These are phyloP conservation scores for Nitzschia palea DNA, from an alignment of 108 stramenopile genomes.

Conservation along the genomic window DNA sequence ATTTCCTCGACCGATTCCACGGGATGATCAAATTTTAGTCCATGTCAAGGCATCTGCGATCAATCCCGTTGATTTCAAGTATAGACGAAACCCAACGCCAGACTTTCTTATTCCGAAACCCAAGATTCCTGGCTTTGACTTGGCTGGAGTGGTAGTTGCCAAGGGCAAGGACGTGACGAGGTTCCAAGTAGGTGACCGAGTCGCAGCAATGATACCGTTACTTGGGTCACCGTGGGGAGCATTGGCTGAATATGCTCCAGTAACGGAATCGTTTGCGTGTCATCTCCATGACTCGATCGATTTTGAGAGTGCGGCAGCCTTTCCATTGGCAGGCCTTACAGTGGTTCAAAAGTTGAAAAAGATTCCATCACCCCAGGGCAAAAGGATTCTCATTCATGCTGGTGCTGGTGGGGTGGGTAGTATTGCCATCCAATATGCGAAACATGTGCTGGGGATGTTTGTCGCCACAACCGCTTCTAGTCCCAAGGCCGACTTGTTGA, in stretches of 20 bases:
- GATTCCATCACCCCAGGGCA: not conserved
- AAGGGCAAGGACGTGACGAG: conserved; percentile 15
- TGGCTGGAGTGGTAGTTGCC: conserved; percentile 30
- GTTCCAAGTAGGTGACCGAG: conserved; percentile 32
- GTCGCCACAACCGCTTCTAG: conserved; percentile 34
- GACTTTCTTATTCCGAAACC: conserved; percentile 31
- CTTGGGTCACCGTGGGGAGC: conserved; percentile 30
- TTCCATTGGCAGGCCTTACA: conserved; percentile 38
- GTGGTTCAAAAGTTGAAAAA: conserved; percentile 27
- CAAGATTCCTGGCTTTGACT: conserved; percentile 37
- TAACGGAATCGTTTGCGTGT: conserved; percentile 12
- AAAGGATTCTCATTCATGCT: conserved; percentile 39
- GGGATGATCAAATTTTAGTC: conserved; percentile 23
- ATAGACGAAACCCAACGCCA: conserved; percentile 21
- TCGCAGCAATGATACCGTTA: conserved; percentile 38
- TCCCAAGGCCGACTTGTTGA: conserved; percentile 19
- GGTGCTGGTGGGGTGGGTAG: conserved; percentile 42
- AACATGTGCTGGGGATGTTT: conserved; percentile 21
- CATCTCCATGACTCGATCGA: conserved; percentile 1
- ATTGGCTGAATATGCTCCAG: conserved; percentile 32
- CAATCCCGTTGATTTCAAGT: conserved; percentile 42
- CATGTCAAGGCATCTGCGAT: conserved; percentile 34
- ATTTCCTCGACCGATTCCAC: conserved; percentile 17
- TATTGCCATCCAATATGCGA: conserved; percentile 47
- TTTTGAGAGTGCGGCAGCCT: conserved; percentile 23